Base-by-base conservation (phyloP, 2,329 filamentous ascomycete genomes). In the Gliomastix tumulicola region DNA sequence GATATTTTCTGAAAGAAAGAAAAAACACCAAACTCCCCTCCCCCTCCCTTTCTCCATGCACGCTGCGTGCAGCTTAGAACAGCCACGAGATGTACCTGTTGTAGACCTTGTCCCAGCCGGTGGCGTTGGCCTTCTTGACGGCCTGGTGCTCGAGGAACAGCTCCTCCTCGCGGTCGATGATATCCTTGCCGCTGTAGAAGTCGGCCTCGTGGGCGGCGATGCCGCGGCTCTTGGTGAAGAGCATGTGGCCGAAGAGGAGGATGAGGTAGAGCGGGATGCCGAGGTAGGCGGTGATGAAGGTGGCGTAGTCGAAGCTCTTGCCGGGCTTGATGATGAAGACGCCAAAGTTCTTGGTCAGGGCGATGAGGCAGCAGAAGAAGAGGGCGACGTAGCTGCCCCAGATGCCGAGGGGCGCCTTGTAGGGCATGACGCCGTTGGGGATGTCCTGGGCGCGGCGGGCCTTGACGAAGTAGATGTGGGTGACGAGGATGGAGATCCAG, bases 271-370 rank as follows among this genome's bases (percentile, higher is more conserved):
- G 58, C 2, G 84, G 84, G 47, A 89, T 88, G 35, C 84, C 84
- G 7, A 84, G 64, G 56, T 88, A 88, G 19, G 81, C 82, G 1
- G 82, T 87, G 56, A 89, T 76, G 60, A 89, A 88, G 49, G 74
- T 80, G 66, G 83, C 79, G 67, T 84, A 84, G 57, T 84, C 76
- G 45, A 85, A 85, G 36, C 68, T 69, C 39, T 56, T 47, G 48
- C 60, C 69, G 66, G 46, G 63, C 51, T 48, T 55, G 43, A 76
- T 67, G 43, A 76, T 67, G 58, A 92, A 92, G 41, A 83, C 80
- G 38, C 75, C 69, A 60, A 79, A 92, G 68, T 88, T 89, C 73
- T 92, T 94, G 52, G 86, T 90, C 35, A 94, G 54, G 3, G 82
- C 75, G 42, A 92, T 84, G 22, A 92, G 54, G 50, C 72, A 69